These are phyloP conservation scores for Sporothrix brunneoviolacea DNA, from an alignment of 2,329 filamentous ascomycete species.

Conservation along the genomic window DNA sequence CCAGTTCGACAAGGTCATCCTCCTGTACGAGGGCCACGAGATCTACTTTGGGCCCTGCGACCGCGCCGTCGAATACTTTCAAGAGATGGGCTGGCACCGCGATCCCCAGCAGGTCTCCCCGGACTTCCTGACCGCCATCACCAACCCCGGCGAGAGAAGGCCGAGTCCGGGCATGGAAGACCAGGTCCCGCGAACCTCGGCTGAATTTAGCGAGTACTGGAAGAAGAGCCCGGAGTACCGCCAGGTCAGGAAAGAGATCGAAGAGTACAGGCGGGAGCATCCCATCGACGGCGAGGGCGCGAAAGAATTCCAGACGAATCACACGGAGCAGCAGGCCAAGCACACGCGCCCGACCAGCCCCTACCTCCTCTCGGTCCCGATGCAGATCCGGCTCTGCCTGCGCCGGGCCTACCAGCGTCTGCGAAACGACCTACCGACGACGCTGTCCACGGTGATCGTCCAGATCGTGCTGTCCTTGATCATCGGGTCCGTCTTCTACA, in stretches of 20 bases:
- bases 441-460: constrained; percentile 59
- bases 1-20: constrained; percentile 64
- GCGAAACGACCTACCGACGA: constrained; percentile 66
- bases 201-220: constrained; percentile 55
- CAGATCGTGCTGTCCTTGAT: constrained; percentile 51
- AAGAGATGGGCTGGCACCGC: constrained; percentile 59
- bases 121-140: constrained; percentile 71
- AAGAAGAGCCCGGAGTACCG: constrained; percentile 45
- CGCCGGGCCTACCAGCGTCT: constrained; percentile 73
- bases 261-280: constrained; percentile 45
- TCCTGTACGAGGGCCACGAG: constrained; percentile 63
- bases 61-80: constrained; percentile 60
- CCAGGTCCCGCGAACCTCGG: constrained; percentile 55
- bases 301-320: constrained; percentile 46
- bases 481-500: constrained; percentile 13
- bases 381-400: constrained; percentile 73
- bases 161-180: too few relatives aligned
- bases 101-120: constrained; percentile 58
- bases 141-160: constrained; percentile 63
- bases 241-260: constrained; percentile 45
- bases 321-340: constrained; percentile 51
- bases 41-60: constrained; percentile 58
- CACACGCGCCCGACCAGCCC: constrained; percentile 64
- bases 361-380: constrained; percentile 70
- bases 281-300: constrained; percentile 49